phyloP scores from a whole-genome alignment of 2,329 filamentous ascomycete species.

The Talaromyces sp. region DNA sequence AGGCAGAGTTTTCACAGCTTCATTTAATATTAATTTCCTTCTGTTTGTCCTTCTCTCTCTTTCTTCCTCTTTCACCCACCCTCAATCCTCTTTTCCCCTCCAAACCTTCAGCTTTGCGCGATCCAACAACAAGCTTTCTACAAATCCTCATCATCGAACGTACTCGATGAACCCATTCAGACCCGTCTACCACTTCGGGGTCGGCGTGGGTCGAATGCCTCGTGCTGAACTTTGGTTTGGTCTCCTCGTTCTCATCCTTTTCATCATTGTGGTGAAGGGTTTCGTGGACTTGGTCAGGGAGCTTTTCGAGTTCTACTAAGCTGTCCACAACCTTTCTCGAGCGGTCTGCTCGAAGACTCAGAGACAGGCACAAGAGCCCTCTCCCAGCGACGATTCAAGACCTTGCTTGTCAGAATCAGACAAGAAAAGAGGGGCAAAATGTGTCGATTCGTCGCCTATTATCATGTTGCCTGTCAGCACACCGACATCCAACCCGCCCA shows the following conservation, averaged over 20 bases:
- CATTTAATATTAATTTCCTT: neutral
- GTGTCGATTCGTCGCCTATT: slow-evolving; percentile 4
- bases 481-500: neutral
- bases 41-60: neutral
- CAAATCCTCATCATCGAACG: neutral
- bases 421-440: slow-evolving; percentile 7
- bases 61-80: neutral
- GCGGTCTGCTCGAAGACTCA: neutral
- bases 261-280: neutral
- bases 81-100: neutral
- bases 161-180: neutral
- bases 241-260: neutral
- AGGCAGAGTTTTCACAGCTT: neutral
- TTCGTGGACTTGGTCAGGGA: neutral
- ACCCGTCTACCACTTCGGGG: neutral
- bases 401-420: neutral
- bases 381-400: neutral
- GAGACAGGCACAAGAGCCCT: neutral
- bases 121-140: neutral
- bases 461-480: slow-evolving; percentile 7
- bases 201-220: neutral
- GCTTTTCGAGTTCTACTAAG: slow-evolving; percentile 1
- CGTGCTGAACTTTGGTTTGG: slow-evolving; percentile 8
- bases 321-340: neutral
- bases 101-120: neutral